Base-by-base conservation (phyloP, 768 basidiomycete genomes). In the Gloeophyllum trabeum region DNA sequence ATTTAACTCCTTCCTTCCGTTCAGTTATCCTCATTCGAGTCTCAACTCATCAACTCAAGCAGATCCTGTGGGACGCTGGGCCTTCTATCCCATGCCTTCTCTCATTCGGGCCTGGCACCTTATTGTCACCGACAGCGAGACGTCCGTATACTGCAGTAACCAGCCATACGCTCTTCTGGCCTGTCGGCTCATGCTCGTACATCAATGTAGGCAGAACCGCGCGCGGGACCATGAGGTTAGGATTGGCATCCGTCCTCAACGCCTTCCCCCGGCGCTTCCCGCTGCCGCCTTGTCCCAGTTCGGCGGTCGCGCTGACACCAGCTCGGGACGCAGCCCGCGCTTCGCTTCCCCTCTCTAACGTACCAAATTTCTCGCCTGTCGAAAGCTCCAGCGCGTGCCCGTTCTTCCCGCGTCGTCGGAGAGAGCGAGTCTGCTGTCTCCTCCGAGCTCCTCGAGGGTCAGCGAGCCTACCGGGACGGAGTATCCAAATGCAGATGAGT, bases 401-500 rank as follows among this genome's bases (percentile, higher is more conserved):
- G 53, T 80, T 71, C 42, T 59, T 58, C 10, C 73, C 63, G 61
- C 62, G 51, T 82, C 80, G 48, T 80, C 81, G 51, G 74, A 76
- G 24, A 88, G 60, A 10, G 81, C 82, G 30, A 86, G 65, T 44
- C 80, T 76, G 48, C 66, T 79, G 55, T 88, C 84, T 0, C 73
- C 81, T 4, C 75, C 81, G 4, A 77, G 64, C 56, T 86, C 82
- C 47, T 85, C 81, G 30, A 85, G 67, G 4, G 76, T 78, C 36
- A 74, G 69, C 54, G 66, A 73, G 6, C 57, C 56, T 0, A 77
- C 75, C 4, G 82, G 78, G 6, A 84, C 79, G 48, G 75, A 79
- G 59, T 83, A 86, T 12, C 81, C 83, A 53, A 86, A 85, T 4
- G 79, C 72, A n/a, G 79, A 71, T 2, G 79, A 81, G 56, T 88